Evolutionary conservation across 345 rosid genomes (phyloP).

Genomic region (Citrus sp.): DNA sequence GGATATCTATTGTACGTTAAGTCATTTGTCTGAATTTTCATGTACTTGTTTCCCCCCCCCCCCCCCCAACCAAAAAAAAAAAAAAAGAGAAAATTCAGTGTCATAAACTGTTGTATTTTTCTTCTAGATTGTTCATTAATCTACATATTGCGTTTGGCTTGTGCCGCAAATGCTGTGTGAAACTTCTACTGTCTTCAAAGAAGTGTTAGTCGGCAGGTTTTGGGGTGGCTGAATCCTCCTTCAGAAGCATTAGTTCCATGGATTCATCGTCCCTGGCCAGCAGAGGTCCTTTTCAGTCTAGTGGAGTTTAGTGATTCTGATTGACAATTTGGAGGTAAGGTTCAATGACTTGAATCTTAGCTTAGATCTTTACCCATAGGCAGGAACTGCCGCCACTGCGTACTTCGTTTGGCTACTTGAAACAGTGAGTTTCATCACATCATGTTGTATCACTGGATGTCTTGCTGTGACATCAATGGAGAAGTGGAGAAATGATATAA

Average conservation of each 20-base stretch:
- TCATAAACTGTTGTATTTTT: neutral
- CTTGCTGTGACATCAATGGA: too few relatives aligned
- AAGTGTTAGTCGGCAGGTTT: neutral
- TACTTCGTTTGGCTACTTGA: neutral
- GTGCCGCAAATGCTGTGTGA: neutral
- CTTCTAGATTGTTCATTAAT: neutral
- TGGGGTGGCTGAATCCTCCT: neutral
- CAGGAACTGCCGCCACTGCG: neutral
- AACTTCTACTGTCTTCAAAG: neutral
- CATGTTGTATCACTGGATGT: neutral
- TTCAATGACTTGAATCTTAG: neutral
- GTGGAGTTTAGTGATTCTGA: neutral
- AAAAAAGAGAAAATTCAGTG: neutral
- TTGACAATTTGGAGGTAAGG: conserved; percentile 3
- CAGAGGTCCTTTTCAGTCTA: conserved; percentile 19
- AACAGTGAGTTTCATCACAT: neutral
- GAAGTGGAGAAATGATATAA: neutral
- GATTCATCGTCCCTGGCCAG: conserved; percentile 9
- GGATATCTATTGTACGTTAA: neutral
- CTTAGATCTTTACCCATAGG: neutral
- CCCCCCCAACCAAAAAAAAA: neutral
- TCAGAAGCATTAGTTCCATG: neutral
- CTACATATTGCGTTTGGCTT: neutral
- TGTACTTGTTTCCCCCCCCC: too few relatives aligned
- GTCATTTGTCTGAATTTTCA: neutral